Percentiles rank a stretch among this genome's conserved stretches.
phyloP scores from a whole-genome alignment of 2,329 filamentous ascomycete species.

The Fusarium napiforme region DNA sequence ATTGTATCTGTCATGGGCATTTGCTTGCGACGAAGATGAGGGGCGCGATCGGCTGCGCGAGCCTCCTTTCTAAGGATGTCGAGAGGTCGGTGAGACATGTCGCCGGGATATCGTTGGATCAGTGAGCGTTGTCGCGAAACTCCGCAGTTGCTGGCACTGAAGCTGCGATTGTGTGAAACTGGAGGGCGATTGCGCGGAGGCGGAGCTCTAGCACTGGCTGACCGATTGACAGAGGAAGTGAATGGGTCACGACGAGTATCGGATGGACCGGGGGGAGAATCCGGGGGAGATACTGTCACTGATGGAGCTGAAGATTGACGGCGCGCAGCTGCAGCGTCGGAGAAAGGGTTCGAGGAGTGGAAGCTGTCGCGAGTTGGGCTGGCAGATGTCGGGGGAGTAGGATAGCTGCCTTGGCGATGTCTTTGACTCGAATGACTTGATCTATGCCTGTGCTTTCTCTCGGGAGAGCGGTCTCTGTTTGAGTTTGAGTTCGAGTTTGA shows the following conservation, averaged over 20 bases:
- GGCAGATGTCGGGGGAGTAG: constrained; percentile 65
- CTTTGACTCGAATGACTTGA: constrained; percentile 9
- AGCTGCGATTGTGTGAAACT: constrained; percentile 37
- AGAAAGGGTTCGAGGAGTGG: constrained; percentile 58
- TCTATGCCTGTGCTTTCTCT: constrained; percentile 13
- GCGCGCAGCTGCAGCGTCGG: constrained; percentile 32
- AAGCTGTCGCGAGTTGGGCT: constrained; percentile 62
- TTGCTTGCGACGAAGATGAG: constrained; percentile 73
- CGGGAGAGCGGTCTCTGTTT: constrained; percentile 4
- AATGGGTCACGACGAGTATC: constrained; percentile 39
- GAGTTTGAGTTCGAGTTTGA: constrained; percentile 18
- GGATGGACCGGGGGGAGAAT: constrained; percentile 28
- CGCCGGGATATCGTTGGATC: constrained; percentile 66
- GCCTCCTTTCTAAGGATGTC: constrained; percentile 72
- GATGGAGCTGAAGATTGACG: constrained; percentile 27
- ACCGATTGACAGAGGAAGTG: constrained; percentile 49
- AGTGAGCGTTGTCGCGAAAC: constrained; percentile 34
- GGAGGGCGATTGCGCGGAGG: constrained; percentile 13
- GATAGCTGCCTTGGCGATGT: constrained; percentile 39
- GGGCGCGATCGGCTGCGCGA: constrained; percentile 73
- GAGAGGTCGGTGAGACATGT: constrained; percentile 73
- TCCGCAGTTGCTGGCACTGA: constrained; percentile 30
- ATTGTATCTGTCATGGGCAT: constrained; percentile 80
- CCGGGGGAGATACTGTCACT: constrained; percentile 30
- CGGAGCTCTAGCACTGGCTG: constrained; percentile 41